phyloP scores from a whole-genome alignment of 2,329 filamentous ascomycete species.

The Aureobasidium sp. region DNA sequence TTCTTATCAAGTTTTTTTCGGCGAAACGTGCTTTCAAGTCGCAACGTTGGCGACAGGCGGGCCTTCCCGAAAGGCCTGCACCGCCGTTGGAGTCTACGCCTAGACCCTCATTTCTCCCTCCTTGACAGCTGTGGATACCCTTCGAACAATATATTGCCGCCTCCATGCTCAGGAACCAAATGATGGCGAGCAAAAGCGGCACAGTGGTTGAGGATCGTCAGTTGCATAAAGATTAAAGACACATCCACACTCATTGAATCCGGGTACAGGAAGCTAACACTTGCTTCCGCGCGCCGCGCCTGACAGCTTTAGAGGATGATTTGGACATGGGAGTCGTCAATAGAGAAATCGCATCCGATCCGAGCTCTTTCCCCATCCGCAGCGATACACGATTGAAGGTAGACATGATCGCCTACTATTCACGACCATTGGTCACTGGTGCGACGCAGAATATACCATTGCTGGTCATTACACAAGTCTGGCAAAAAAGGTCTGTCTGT shows the following conservation, averaged over 20 bases:
- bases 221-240: background rate
- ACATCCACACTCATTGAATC: background rate
- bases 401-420: too few species aligned
- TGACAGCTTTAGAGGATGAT: background rate
- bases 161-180: background rate
- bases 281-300: background rate
- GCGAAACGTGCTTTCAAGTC: constrained; percentile 3
- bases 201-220: background rate
- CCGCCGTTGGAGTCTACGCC: background rate
- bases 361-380: background rate
- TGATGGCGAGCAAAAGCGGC: background rate
- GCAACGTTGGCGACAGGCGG: background rate
- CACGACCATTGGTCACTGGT: too few species aligned
- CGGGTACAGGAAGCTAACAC: background rate
- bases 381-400: background rate
- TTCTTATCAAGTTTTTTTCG: constrained; percentile 4
- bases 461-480: background rate
- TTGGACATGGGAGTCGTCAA: background rate
- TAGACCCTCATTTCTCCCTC: background rate
- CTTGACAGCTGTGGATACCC: background rate
- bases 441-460: background rate
- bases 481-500: background rate
- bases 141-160: background rate
- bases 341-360: background rate
- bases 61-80: background rate